Conservation (phyloP, 345 rosid species). For the Eucalyptus caleyi region DNA sequence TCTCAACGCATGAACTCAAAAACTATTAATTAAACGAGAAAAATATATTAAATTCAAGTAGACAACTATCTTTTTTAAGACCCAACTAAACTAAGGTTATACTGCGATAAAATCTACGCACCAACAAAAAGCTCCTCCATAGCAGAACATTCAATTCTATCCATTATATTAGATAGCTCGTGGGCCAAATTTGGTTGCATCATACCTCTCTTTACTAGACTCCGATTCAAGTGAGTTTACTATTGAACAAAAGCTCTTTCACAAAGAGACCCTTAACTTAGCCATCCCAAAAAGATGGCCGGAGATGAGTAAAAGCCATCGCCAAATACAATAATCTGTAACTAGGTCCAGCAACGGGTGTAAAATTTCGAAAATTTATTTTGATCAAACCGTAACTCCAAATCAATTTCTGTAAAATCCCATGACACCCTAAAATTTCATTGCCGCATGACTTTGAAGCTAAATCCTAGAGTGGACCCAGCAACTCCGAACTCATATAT, state of each 20-base stretch:
- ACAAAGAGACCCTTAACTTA: not conserved
- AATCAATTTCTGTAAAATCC: too few species aligned
- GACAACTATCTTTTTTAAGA: too few species aligned
- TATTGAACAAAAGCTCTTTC: not conserved
- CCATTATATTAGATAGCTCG: too few species aligned
- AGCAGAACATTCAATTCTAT: too few species aligned
- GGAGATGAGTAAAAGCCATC: not conserved
- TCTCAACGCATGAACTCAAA: too few species aligned
- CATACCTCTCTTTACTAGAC: not conserved
- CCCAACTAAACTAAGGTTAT: too few species aligned
- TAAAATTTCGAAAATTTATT: not conserved
- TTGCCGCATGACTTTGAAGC: not conserved
- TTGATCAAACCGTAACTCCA: not conserved
- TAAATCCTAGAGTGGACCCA: not conserved
- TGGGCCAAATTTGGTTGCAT: not conserved
- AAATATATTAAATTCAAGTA: too few species aligned
- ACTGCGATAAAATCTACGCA: too few species aligned
- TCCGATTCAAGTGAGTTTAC: not conserved
- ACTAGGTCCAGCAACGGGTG: not conserved
- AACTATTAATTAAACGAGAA: too few species aligned
- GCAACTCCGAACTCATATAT: not conserved
- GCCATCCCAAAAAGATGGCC: not conserved
- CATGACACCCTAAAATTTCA: not conserved
- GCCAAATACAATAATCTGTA: not conserved
- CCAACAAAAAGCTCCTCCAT: too few species aligned